phyloP scores from a whole-genome alignment of 1,284 basidiomycete genomes.

The Leccinum huronense region DNA sequence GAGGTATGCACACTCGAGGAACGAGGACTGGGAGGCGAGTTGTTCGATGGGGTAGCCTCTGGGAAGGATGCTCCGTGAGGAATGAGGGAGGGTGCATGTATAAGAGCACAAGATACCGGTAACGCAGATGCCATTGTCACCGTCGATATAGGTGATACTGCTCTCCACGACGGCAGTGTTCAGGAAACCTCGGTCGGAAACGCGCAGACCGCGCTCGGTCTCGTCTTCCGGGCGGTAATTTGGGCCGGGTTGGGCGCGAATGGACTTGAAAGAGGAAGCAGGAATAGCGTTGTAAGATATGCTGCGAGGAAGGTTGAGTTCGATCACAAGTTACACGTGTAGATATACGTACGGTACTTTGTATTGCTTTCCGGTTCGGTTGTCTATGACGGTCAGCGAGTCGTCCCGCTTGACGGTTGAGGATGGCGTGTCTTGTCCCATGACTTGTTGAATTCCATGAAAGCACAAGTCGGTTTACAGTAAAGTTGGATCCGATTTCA shows the following conservation, averaged over 20 bases:
- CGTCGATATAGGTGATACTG: slow-evolving; percentile 86
- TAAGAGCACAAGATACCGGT: slow-evolving; percentile 47
- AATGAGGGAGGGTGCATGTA: not conserved
- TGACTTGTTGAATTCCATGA: slow-evolving; percentile 6
- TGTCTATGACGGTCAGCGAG: slow-evolving; percentile 72
- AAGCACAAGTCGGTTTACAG: not conserved
- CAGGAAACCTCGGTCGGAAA: slow-evolving; percentile 78
- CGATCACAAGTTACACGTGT: not conserved
- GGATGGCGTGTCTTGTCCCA: slow-evolving; percentile 29
- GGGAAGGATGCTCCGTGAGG: not conserved
- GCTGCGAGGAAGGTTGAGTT: slow-evolving; percentile 37
- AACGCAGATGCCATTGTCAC: slow-evolving; percentile 78
- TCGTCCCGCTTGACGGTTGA: slow-evolving; percentile 32
- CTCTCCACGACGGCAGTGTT: slow-evolving; percentile 85
- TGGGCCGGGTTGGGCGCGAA: slow-evolving; percentile 55
- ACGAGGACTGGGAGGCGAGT: slow-evolving; percentile 72
- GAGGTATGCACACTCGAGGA: slow-evolving; percentile 83
- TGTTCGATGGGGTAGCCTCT: slow-evolving; percentile 94
- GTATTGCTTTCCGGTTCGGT: slow-evolving; percentile 80
- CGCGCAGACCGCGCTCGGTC: slow-evolving; percentile 72
- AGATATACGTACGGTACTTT: slow-evolving; percentile 61
- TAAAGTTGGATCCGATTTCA: slow-evolving; percentile 16
- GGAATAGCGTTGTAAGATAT: slow-evolving; percentile 74
- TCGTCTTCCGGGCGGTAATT: slow-evolving; percentile 81
- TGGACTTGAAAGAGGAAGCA: slow-evolving; percentile 78